Evolutionary conservation across 1,139 yeast species (phyloP).

Genomic region (Scheffersomyces insectosa): DNA sequence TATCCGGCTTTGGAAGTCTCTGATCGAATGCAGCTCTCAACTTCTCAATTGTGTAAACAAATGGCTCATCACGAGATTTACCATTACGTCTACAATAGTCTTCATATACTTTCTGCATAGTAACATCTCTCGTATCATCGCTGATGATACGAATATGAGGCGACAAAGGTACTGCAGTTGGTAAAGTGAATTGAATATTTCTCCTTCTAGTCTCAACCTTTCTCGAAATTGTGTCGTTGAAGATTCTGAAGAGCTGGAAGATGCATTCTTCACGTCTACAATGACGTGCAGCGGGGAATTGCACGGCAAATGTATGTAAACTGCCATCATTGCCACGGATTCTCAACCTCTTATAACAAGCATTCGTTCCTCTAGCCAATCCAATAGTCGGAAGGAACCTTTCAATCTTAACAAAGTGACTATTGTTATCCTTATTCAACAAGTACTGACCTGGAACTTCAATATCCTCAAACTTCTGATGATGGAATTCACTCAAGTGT

Average conservation of each 20-base stretch:
- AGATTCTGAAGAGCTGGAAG: slow-evolving; percentile 84
- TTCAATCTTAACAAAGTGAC: slow-evolving; percentile 89
- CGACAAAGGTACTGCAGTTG: slow-evolving; percentile 89
- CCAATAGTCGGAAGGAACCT: slow-evolving; percentile 89
- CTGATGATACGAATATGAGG: slow-evolving; percentile 92
- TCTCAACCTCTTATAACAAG: slow-evolving; percentile 87
- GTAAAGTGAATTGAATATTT: slow-evolving; percentile 81
- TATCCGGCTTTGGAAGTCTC: slow-evolving; percentile 88
- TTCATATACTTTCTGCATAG: slow-evolving; percentile 87
- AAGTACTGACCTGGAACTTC: slow-evolving; percentile 97
- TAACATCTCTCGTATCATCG: slow-evolving; percentile 75
- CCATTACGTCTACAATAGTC: slow-evolving; percentile 75
- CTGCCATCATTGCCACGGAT: slow-evolving; percentile 95
- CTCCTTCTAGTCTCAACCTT: slow-evolving; percentile 89
- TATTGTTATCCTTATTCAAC: slow-evolving; percentile 77
- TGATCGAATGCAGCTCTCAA: slow-evolving; percentile 93
- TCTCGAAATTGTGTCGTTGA: slow-evolving; percentile 76
- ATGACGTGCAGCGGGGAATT: slow-evolving; percentile 97
- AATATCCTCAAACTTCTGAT: slow-evolving; percentile 95
- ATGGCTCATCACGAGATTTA: slow-evolving; percentile 85
- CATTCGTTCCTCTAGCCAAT: slow-evolving; percentile 84
- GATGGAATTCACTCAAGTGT: slow-evolving; percentile 94
- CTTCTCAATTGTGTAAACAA: slow-evolving; percentile 82
- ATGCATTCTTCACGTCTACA: slow-evolving; percentile 95
- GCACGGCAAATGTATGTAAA: slow-evolving; percentile 89